Percentiles rank a stretch among this genome's conserved stretches.
Evolutionary conservation across 2,329 filamentous ascomycete species (phyloP).

Genomic region (Pseudophaeomoniella oleicola): DNA sequence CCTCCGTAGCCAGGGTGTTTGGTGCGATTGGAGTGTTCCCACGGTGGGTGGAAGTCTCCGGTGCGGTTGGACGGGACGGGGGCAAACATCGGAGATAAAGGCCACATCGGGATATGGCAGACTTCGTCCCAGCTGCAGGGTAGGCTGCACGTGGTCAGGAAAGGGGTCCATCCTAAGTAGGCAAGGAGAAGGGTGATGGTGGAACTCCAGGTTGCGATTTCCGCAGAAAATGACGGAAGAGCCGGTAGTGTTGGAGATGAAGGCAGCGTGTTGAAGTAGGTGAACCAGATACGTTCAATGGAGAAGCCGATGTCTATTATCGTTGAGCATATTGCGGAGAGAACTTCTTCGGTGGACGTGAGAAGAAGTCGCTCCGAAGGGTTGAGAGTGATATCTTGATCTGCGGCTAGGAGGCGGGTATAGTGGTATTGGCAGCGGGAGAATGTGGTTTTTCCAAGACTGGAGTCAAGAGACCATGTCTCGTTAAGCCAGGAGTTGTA

Average conservation of each 20-base stretch:
- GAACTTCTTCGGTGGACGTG: slow-evolving; percentile 25
- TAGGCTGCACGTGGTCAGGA: slow-evolving; percentile 26
- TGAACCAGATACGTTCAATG: slow-evolving; percentile 25
- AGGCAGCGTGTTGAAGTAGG: slow-evolving; percentile 10
- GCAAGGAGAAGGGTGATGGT: slow-evolving; percentile 29
- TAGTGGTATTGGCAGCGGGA: slow-evolving; percentile 28
- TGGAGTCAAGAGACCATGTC: slow-evolving; percentile 19
- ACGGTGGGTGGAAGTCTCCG: slow-evolving; percentile 1
- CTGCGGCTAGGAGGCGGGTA: slow-evolving; percentile 19
- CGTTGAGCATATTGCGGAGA: slow-evolving; percentile 25
- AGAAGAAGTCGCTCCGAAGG: slow-evolving; percentile 23
- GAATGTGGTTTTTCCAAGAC: slow-evolving; percentile 22
- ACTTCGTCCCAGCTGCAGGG: slow-evolving; percentile 29
- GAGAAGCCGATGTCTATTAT: slow-evolving; percentile 28
- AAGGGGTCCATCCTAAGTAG: slow-evolving; percentile 37
- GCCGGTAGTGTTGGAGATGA: background rate
- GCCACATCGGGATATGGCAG: slow-evolving; percentile 40
- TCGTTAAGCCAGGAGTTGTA: slow-evolving; percentile 3
- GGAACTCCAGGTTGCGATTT: slow-evolving; percentile 13
- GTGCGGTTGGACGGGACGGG: slow-evolving; percentile 2
- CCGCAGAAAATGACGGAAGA: background rate
- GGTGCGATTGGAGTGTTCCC: background rate
- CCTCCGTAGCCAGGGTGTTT: background rate
- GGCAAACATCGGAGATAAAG: slow-evolving; percentile 17
- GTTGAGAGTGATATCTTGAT: slow-evolving; percentile 12